phyloP scores from a whole-genome alignment of 169 alveolate species.

The Plasmodium gonderi region DNA sequence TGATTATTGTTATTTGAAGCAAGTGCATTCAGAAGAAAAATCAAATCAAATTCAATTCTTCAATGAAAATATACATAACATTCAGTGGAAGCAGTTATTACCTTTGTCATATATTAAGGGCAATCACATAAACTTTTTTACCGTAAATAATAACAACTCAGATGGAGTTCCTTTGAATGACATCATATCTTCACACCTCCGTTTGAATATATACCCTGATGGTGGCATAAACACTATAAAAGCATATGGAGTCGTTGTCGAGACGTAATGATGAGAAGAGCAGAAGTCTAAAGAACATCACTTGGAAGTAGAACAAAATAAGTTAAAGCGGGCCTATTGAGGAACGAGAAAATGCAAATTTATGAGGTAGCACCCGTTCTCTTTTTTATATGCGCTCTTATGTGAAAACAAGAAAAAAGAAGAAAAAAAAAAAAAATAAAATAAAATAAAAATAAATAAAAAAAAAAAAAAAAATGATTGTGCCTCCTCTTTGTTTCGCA shows the following conservation, averaged over 20 bases:
- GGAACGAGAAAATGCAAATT: no score
- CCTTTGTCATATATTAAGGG: slow-evolving; percentile 75
- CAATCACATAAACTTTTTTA: slow-evolving; percentile 66
- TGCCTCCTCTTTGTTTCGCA: no score
- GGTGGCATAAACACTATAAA: slow-evolving; percentile 75
- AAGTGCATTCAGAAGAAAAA: slow-evolving; percentile 61
- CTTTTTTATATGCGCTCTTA: no score
- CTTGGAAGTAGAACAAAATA: no score
- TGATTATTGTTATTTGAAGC: slow-evolving; percentile 53
- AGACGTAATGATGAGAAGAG: background rate
- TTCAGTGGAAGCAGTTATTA: slow-evolving; percentile 58
- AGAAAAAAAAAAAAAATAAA: no score
- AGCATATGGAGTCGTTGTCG: slow-evolving; percentile 56
- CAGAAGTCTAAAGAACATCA: background rate
- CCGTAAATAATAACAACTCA: background rate
- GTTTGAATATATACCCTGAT: slow-evolving; percentile 72
- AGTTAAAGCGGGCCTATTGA: no score
- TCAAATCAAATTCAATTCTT: slow-evolving; percentile 54
- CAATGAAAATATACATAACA: slow-evolving; percentile 50
- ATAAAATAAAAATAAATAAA: no score
- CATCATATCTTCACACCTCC: slow-evolving; percentile 49
- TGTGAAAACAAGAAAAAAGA: no score
- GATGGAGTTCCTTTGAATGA: background rate
- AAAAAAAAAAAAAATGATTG: no score
- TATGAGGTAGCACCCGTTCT: no score